A percentile compares a stretch with the other conserved stretches of the same genome.
These are phyloP conservation scores for Alternaria burnsii DNA, from an alignment of 2,329 filamentous ascomycete species.

Conservation along the genomic window DNA sequence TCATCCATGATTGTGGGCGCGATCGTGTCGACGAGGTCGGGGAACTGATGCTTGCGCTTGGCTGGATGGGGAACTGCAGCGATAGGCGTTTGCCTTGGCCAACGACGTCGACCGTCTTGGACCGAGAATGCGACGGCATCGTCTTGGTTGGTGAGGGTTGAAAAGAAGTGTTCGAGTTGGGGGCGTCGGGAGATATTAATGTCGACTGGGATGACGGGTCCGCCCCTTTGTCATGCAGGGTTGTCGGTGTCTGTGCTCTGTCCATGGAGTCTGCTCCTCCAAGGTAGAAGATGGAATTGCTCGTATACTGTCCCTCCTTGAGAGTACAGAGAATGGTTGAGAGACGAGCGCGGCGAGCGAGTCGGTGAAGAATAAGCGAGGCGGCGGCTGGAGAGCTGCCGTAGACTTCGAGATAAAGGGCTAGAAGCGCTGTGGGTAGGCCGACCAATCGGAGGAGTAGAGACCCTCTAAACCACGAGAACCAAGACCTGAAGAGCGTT, in stretches of 20 bases:
- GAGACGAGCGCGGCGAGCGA: conserved; percentile 43
- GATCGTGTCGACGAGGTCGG: conserved; percentile 44
- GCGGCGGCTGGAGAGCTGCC: conserved; percentile 39
- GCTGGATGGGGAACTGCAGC: conserved; percentile 59
- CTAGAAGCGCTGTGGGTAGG: conserved; percentile 39
- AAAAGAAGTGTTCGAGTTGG: conserved; percentile 22
- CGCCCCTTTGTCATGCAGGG: conserved; percentile 39
- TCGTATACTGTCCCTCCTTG: conserved; percentile 34
- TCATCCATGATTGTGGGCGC: conserved; percentile 51
- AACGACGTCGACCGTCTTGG: conserved; percentile 45
- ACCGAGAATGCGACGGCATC: conserved; percentile 43
- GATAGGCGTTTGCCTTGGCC: conserved; percentile 57
- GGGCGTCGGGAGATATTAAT: conserved; percentile 21
- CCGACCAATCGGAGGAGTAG: conserved; percentile 37
- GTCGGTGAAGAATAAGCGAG: conserved; percentile 47
- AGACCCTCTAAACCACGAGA: conserved; percentile 37
- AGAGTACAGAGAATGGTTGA: conserved; percentile 33
- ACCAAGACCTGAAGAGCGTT: conserved; percentile 40
- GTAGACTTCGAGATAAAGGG: conserved; percentile 43
- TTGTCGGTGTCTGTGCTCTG: conserved; percentile 40
- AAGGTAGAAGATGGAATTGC: conserved; percentile 23
- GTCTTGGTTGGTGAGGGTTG: conserved; percentile 23
- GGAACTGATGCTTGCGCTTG: conserved; percentile 44
- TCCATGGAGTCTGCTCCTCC: conserved; percentile 40
- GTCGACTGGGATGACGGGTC: conserved; percentile 24